A percentile compares a stretch with the other conserved stretches of the same genome.
phyloP scores from a whole-genome alignment of 257 asterid species.

The Solanum etuberosum region DNA sequence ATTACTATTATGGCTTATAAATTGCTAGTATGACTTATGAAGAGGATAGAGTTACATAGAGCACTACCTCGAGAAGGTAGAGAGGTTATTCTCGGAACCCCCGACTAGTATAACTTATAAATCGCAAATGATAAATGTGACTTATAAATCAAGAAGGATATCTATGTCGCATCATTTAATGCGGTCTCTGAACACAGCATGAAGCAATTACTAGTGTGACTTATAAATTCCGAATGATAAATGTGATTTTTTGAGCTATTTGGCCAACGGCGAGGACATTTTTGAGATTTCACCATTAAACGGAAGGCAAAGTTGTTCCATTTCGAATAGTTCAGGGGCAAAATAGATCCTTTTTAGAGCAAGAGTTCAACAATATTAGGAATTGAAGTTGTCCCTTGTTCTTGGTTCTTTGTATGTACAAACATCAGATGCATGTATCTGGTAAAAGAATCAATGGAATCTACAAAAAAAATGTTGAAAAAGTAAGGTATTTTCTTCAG shows the following conservation, averaged over 20 bases:
- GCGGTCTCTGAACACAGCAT: background rate
- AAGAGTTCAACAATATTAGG: background rate
- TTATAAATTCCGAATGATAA: background rate
- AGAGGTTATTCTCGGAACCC: no score
- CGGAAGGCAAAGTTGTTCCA: background rate
- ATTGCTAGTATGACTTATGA: no score
- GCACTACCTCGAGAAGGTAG: no score
- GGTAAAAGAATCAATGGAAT: conserved; percentile 17
- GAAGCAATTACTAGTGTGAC: background rate
- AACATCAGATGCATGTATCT: background rate
- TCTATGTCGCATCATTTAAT: background rate
- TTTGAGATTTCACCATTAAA: no score
- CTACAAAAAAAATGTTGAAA: background rate
- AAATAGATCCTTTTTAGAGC: background rate
- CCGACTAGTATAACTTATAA: no score
- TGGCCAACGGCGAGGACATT: background rate
- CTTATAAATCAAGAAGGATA: no score
- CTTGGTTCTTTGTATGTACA: background rate
- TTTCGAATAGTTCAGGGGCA: background rate
- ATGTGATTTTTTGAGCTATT: background rate
- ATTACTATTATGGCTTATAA: no score
- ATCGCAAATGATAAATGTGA: background rate
- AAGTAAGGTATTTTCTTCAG: background rate
- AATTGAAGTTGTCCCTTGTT: background rate
- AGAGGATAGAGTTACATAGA: no score